Percentiles rank a stretch among this genome's conserved stretches.
Evolutionary conservation across 2,329 filamentous ascomycete genomes (phyloP).

Genomic region (Ceratocystis variospora): DNA sequence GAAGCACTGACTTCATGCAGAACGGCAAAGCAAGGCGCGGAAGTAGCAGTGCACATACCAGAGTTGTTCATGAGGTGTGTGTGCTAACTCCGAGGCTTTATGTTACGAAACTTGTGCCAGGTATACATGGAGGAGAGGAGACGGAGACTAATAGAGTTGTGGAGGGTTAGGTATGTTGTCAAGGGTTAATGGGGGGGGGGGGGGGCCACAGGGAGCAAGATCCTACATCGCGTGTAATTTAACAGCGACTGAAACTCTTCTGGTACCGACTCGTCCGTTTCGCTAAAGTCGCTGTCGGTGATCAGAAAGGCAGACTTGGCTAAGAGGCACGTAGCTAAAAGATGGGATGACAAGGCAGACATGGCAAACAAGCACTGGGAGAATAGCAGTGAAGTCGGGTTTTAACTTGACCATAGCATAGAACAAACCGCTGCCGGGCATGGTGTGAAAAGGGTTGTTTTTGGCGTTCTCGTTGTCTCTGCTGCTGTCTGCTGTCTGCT

Average conservation of each 20-base stretch:
- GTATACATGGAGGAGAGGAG: not conserved
- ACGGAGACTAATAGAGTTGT: not conserved
- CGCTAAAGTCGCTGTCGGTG: not conserved
- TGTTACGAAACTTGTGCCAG: not conserved
- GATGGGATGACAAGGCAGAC: constrained; percentile 4
- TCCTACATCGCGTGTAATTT: no score
- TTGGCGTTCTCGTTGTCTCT: not conserved
- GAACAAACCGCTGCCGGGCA: not conserved
- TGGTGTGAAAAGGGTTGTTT: not conserved
- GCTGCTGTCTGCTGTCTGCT: not conserved
- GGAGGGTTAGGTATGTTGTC: no score
- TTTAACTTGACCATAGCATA: not conserved
- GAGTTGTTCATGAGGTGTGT: not conserved
- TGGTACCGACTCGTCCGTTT: not conserved
- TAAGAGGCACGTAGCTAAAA: not conserved
- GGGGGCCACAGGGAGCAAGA: not conserved
- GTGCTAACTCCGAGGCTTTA: no score
- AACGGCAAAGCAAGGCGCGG: not conserved
- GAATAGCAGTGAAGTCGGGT: not conserved
- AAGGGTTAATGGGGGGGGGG: not conserved
- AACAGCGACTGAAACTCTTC: not conserved
- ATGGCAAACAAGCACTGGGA: not conserved
- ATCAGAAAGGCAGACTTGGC: not conserved
- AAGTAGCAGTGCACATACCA: not conserved
- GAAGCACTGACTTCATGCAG: not conserved